phyloP scores from a whole-genome alignment of 148 eudicot species.

The Rhododendron ovatum region DNA sequence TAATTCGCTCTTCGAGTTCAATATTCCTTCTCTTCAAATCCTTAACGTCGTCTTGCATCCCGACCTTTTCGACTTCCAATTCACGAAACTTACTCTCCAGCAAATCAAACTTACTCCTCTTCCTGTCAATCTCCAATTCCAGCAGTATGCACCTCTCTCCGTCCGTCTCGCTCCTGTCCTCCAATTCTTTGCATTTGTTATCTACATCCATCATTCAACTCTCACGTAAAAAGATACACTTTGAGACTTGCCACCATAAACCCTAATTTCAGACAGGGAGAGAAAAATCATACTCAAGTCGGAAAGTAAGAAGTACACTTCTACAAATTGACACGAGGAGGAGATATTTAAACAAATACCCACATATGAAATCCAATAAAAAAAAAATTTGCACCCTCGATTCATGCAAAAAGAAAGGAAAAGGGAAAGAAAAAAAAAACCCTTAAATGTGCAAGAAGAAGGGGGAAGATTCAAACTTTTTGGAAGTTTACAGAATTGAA shows the following conservation, averaged over 20 bases:
- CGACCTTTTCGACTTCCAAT: slow-evolving; percentile 24
- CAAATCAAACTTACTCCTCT: slow-evolving; percentile 16
- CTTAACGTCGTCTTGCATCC: slow-evolving; percentile 31
- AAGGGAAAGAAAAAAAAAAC: neutral
- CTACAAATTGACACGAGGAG: neutral
- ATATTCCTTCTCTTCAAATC: slow-evolving; percentile 28
- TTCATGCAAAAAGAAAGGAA: neutral
- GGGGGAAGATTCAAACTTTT: neutral
- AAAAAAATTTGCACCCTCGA: neutral
- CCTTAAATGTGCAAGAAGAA: neutral
- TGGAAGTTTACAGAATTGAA: neutral
- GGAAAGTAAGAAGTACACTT: neutral
- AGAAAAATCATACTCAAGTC: neutral
- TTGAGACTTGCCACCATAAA: neutral
- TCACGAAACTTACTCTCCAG: slow-evolving; percentile 25
- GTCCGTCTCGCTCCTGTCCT: slow-evolving; percentile 15
- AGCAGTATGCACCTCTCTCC: slow-evolving; percentile 5
- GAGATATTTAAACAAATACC: neutral
- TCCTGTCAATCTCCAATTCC: slow-evolving; percentile 20
- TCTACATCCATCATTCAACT: slow-evolving; percentile 5
- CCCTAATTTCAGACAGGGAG: neutral
- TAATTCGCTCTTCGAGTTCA: slow-evolving; percentile 16
- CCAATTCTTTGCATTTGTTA: slow-evolving; percentile 18
- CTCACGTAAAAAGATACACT: neutral
- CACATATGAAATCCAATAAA: neutral